A percentile compares a stretch with the other conserved stretches of the same genome.
phyloP scores from a whole-genome alignment of 169 alveolate genomes.

The Perkinsus chesapeaki region DNA sequence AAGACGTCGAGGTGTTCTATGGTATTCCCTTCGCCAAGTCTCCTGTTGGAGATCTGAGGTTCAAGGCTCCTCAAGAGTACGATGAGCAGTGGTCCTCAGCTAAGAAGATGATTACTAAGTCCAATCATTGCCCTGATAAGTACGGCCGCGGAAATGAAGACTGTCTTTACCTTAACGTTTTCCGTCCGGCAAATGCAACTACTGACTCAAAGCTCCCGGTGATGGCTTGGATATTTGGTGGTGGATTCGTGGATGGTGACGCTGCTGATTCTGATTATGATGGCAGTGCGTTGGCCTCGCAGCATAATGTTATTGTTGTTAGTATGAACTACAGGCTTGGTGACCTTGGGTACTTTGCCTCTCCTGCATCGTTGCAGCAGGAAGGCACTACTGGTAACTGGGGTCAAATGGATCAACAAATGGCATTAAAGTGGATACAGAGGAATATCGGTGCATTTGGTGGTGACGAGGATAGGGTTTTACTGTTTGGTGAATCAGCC shows the following conservation, averaged over 20 bases:
- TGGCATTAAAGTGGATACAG: slow-evolving; percentile 46
- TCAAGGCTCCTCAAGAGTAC: no score
- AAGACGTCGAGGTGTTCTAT: background rate
- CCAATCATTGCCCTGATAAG: no score
- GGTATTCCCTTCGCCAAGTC: background rate
- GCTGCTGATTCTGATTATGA: background rate
- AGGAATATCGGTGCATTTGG: slow-evolving; percentile 41
- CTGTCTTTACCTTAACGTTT: background rate
- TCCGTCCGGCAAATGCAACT: background rate
- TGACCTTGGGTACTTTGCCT: background rate
- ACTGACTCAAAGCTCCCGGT: background rate
- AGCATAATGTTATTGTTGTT: background rate
- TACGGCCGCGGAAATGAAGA: background rate
- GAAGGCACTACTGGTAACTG: slow-evolving; percentile 18
- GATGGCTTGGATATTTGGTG: background rate
- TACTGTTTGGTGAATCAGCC: slow-evolving; percentile 43
- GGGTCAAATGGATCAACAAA: slow-evolving; percentile 44
- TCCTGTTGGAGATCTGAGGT: no score
- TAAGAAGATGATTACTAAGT: background rate
- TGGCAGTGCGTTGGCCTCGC: background rate
- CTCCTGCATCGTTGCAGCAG: background rate
- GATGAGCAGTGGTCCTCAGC: background rate
- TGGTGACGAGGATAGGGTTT: slow-evolving; percentile 40
- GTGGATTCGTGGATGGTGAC: background rate
- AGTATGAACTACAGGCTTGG: background rate